Evolutionary conservation across 495 filamentous ascomycete species (phyloP).

Genomic region (Glonium stellatum): DNA sequence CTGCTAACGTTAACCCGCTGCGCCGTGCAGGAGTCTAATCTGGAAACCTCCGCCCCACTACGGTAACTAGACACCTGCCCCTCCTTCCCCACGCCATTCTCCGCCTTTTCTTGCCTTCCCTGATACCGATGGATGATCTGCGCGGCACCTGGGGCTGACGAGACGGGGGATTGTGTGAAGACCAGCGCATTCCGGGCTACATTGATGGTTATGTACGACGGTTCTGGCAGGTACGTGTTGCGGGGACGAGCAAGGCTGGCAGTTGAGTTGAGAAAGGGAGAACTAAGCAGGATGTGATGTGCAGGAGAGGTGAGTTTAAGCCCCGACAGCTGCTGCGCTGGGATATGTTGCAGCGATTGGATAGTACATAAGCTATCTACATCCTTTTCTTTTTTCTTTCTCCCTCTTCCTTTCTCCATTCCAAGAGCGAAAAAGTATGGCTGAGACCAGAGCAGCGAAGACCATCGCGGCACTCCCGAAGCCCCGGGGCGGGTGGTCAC

Average conservation of each 20-base stretch:
- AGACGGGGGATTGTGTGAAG: constrained; percentile 38
- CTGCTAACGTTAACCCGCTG: no score
- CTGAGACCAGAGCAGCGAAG: constrained; percentile 51
- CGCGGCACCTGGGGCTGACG: neutral
- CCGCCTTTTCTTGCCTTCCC: neutral
- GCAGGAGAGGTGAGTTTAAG: constrained; percentile 49
- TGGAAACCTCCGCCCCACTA: constrained; percentile 98
- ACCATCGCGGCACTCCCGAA: constrained; percentile 87
- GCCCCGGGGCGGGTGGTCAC: constrained; percentile 89
- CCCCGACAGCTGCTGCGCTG: neutral
- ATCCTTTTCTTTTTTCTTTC: neutral
- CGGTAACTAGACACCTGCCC: constrained; percentile 47
- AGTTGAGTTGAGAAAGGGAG: neutral
- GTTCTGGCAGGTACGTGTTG: constrained; percentile 82
- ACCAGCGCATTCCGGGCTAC: constrained; percentile 80
- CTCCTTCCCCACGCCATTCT: neutral
- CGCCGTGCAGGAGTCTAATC: constrained; percentile 70
- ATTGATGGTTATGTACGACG: constrained; percentile 89
- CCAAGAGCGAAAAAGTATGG: neutral
- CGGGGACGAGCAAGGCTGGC: neutral
- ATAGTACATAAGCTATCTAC: no score
- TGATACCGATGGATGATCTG: neutral
- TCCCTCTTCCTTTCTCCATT: constrained; percentile 3
- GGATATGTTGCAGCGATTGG: neutral
- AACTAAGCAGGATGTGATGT: constrained; percentile 13